Conservation (phyloP, 371 early-diverging fungal genomes). For the Batrachochytrium dendrobatidis region DNA sequence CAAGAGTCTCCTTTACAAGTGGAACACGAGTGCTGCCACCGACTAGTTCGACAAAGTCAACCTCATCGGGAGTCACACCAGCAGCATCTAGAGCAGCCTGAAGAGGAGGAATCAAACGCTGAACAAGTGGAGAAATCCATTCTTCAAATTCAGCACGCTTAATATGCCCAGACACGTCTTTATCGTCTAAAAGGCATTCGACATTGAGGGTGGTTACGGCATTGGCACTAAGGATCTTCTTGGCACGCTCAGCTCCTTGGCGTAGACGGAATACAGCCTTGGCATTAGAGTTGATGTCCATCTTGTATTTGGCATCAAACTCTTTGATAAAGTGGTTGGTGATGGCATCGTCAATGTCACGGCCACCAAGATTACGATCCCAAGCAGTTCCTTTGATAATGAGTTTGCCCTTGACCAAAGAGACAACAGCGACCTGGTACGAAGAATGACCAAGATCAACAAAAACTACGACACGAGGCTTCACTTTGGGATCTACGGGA, state of each 20-base stretch:
- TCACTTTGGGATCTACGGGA: slow-evolving; percentile 46
- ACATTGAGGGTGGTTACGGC: slow-evolving; percentile 83
- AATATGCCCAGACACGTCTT: slow-evolving; percentile 79
- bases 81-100: slow-evolving; percentile 72
- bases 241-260: slow-evolving; percentile 87
- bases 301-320: slow-evolving; percentile 91
- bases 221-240: slow-evolving; percentile 94
- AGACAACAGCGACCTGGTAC: slow-evolving; percentile 81
- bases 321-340: slow-evolving; percentile 75
- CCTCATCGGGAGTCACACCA: slow-evolving; percentile 66
- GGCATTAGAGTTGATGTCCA: slow-evolving; percentile 80
- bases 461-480: slow-evolving; percentile 86
- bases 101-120: slow-evolving; percentile 66
- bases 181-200: slow-evolving; percentile 91
- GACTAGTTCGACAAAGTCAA: slow-evolving; percentile 87
- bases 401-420: slow-evolving; percentile 91
- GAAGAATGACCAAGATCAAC: slow-evolving; percentile 92
- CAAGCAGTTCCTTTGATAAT: slow-evolving; percentile 83
- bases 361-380: slow-evolving; percentile 91
- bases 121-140: slow-evolving; percentile 65
- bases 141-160: slow-evolving; percentile 64
- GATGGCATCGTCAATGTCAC: slow-evolving; percentile 88
- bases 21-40: slow-evolving; percentile 95
- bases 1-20: slow-evolving; percentile 79
- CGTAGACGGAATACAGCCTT: slow-evolving; percentile 90